Conservation (phyloP, 2,329 filamentous ascomycete genomes). For the Fusarium lyarnte region DNA sequence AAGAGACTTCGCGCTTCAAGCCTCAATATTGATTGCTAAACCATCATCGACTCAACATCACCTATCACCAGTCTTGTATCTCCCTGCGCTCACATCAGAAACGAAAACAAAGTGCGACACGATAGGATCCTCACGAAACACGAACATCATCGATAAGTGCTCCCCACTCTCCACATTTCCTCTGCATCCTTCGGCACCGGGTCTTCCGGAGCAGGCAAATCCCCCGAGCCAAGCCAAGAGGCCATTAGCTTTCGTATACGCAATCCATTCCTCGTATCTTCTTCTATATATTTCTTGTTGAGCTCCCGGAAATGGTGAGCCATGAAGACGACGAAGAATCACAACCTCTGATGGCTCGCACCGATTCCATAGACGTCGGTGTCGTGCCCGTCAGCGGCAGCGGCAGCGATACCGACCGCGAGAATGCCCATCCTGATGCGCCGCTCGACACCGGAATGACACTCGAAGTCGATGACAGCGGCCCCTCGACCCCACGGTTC, state of each 20-base stretch:
- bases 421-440: slow-evolving; percentile 52
- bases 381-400: slow-evolving; percentile 34
- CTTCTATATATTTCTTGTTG: not conserved
- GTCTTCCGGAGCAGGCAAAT: slow-evolving; percentile 26
- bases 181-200: slow-evolving; percentile 19
- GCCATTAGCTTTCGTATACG: not conserved
- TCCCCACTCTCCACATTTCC: slow-evolving; percentile 21
- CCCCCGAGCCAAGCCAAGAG: slow-evolving; percentile 21
- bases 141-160: slow-evolving; percentile 12
- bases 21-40: not conserved
- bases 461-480: slow-evolving; percentile 57
- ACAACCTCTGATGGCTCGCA: slow-evolving; percentile 52
- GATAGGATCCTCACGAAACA: slow-evolving; percentile 15
- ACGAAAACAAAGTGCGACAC: slow-evolving; percentile 7
- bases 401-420: slow-evolving; percentile 16
- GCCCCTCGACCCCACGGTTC: slow-evolving; percentile 66
- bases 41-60: not conserved
- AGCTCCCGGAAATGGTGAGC: slow-evolving; percentile 44
- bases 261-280: slow-evolving; percentile 6
- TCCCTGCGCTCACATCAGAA: not conserved
- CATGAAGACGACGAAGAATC: slow-evolving; percentile 48
- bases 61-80: not conserved
- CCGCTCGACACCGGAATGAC: slow-evolving; percentile 51
- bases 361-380: slow-evolving; percentile 42
- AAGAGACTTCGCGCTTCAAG: not conserved